Percentiles rank a stretch among this genome's conserved stretches.
These are phyloP conservation scores for Zygotorulaspora sp. DNA, from an alignment of 805 yeast species.

Conservation along the genomic window DNA sequence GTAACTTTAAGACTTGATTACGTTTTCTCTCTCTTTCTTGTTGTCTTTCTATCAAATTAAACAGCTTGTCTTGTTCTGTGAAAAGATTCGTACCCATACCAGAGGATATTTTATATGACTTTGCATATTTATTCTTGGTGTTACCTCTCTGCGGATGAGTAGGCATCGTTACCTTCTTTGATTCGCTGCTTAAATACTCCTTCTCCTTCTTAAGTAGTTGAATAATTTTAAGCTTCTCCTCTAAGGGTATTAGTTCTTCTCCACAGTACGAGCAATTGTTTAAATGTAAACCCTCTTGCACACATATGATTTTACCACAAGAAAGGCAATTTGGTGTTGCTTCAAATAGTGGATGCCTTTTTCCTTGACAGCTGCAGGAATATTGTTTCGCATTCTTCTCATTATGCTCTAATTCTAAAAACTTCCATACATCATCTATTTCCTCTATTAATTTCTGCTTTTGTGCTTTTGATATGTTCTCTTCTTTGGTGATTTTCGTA, in stretches of 20 bases:
- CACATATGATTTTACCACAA: slow-evolving; percentile 92
- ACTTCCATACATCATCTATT: slow-evolving; percentile 56
- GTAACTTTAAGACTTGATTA: slow-evolving; percentile 29
- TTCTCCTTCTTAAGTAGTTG: slow-evolving; percentile 52
- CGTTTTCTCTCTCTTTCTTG: slow-evolving; percentile 36
- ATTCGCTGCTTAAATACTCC: slow-evolving; percentile 35
- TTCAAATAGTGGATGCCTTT: slow-evolving; percentile 81
- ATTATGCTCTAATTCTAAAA: slow-evolving; percentile 42
- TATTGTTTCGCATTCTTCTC: slow-evolving; percentile 24
- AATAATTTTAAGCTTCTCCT: slow-evolving; percentile 58
- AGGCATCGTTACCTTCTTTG: slow-evolving; percentile 19
- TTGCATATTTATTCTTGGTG: slow-evolving; percentile 33
- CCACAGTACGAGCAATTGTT: slow-evolving; percentile 89
- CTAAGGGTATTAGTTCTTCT: slow-evolving; percentile 51
- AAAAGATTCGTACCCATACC: slow-evolving; percentile 63
- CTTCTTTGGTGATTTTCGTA: slow-evolving; percentile 31
- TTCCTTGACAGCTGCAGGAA: slow-evolving; percentile 78
- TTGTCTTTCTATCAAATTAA: slow-evolving; percentile 54
- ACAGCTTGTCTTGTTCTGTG: slow-evolving; percentile 61
- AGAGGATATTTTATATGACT: slow-evolving; percentile 48
- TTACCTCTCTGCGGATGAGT: slow-evolving; percentile 19
- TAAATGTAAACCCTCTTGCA: slow-evolving; percentile 66
- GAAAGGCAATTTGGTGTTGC: slow-evolving; percentile 89
- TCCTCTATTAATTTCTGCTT: slow-evolving; percentile 58
- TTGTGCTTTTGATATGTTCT: slow-evolving; percentile 5